Conservation (phyloP, 306 rosid species). For the Datisca glomerata region DNA sequence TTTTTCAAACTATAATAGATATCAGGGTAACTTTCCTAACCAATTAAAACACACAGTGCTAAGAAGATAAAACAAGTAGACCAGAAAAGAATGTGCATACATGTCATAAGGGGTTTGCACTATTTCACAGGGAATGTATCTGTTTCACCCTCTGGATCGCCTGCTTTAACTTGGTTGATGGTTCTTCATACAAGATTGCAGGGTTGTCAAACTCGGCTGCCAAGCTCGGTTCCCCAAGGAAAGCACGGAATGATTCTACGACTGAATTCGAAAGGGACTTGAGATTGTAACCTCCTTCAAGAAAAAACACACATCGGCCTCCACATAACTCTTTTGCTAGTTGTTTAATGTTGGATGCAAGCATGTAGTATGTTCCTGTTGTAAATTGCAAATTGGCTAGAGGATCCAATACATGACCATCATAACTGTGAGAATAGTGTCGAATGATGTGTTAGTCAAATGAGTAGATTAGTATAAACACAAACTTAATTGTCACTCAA, state of each 20-base stretch:
- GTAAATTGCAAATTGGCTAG: constrained; percentile 73
- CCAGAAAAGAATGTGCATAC: too few species aligned
- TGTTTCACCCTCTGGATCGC: constrained; percentile 58
- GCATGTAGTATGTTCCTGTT: constrained; percentile 84
- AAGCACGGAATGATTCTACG: constrained; percentile 77
- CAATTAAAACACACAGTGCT: too few species aligned
- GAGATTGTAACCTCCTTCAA: constrained; percentile 94
- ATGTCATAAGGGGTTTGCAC: too few species aligned
- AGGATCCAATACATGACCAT: constrained; percentile 87
- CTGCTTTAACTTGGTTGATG: constrained; percentile 43
- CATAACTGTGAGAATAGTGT: constrained; percentile 39
- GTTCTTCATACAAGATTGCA: constrained; percentile 63
- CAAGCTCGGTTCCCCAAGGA: constrained; percentile 73
- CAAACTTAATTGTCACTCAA: neutral
- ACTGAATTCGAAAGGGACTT: constrained; percentile 61
- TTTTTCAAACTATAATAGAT: too few species aligned
- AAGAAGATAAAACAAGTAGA: too few species aligned
- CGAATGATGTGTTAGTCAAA: constrained; percentile 2
- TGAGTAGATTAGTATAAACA: neutral
- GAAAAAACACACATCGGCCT: constrained; percentile 65
- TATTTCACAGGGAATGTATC: constrained; percentile 37
- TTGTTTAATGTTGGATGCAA: constrained; percentile 62
- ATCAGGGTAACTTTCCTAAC: too few species aligned
- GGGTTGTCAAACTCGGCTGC: constrained; percentile 71
- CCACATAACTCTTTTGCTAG: constrained; percentile 66